Evolutionary conservation across 2,329 filamentous ascomycete species (phyloP).

Genomic region (Colletotrichum musae): DNA sequence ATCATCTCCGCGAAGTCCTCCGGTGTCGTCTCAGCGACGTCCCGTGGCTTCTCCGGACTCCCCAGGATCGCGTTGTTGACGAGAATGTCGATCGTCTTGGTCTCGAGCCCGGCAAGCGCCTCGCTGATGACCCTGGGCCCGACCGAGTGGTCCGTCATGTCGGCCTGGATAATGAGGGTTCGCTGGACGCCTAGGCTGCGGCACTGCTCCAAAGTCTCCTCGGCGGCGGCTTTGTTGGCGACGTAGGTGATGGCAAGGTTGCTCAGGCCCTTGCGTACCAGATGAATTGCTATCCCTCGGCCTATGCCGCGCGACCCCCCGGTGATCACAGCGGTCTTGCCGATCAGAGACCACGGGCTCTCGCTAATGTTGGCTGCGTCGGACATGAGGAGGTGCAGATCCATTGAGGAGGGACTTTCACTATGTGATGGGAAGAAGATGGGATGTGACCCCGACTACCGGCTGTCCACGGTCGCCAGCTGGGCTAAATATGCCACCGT

Average conservation of each 20-base stretch:
- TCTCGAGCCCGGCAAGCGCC: neutral
- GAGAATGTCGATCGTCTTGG: conserved; percentile 23
- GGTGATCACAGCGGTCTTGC: conserved; percentile 26
- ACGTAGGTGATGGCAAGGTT: conserved; percentile 30
- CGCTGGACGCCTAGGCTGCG: conserved; percentile 6
- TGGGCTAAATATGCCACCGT: conserved; percentile 1
- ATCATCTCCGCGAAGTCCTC: conserved; percentile 17
- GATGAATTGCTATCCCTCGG: conserved; percentile 15
- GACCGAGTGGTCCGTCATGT: conserved; percentile 15
- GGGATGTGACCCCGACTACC: no score
- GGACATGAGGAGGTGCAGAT: conserved; percentile 20
- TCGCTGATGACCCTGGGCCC: conserved; percentile 15
- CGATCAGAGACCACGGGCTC: conserved; percentile 14
- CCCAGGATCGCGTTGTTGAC: conserved; percentile 27
- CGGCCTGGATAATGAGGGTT: conserved; percentile 1
- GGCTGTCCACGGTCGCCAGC: neutral
- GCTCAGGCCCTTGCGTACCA: conserved; percentile 16
- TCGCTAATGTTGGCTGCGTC: neutral
- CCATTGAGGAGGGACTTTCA: conserved; percentile 4
- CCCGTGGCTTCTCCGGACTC: neutral
- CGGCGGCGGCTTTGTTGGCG: conserved; percentile 14
- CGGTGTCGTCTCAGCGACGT: conserved; percentile 5
- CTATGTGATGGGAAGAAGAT: neutral
- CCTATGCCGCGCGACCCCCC: conserved; percentile 24
- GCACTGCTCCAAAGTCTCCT: conserved; percentile 5